A percentile compares a stretch with the other conserved stretches of the same genome.
Evolutionary conservation across 192 early-diverging fungal species (phyloP).

Genomic region (Phlyctochytrium arcticum): DNA sequence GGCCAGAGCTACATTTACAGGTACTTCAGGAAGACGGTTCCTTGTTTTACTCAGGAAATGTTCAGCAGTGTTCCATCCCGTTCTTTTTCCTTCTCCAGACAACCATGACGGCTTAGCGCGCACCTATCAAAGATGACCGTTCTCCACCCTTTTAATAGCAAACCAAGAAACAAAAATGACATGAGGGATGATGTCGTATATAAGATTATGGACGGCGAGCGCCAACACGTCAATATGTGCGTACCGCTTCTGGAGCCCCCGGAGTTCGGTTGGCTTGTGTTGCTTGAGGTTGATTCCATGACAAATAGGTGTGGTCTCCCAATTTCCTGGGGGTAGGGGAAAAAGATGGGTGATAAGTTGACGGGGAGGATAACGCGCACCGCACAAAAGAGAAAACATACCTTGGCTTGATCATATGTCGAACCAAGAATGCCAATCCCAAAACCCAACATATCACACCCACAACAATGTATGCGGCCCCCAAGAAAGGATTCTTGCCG

Average conservation of each 20-base stretch:
- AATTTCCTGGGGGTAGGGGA: conserved; percentile 74
- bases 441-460: conserved; percentile 87
- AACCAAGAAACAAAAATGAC: neutral
- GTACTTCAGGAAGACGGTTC: no score
- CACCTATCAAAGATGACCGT: conserved; percentile 4
- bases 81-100: no score
- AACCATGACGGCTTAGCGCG: neutral
- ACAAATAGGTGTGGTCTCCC: conserved; percentile 94
- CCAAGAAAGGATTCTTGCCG: conserved; percentile 95
- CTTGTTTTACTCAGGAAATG: no score
- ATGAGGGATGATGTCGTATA: neutral
- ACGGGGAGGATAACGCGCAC: neutral
- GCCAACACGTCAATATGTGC: no score
- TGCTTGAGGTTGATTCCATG: conserved; percentile 79
- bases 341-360: conserved; percentile 4
- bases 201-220: no score
- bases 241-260: neutral
- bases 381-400: conserved; percentile 20
- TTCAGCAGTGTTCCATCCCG: no score
- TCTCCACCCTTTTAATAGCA: conserved; percentile 8
- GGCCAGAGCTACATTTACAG: no score
- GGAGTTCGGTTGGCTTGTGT: neutral
- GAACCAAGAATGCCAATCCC: conserved; percentile 79
- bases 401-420: conserved; percentile 93
- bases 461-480: conserved; percentile 89